A percentile compares a stretch with the other conserved stretches of the same genome.
Conservation (phyloP, 1,139 yeast genomes). For the Zygoascus meyerae region DNA sequence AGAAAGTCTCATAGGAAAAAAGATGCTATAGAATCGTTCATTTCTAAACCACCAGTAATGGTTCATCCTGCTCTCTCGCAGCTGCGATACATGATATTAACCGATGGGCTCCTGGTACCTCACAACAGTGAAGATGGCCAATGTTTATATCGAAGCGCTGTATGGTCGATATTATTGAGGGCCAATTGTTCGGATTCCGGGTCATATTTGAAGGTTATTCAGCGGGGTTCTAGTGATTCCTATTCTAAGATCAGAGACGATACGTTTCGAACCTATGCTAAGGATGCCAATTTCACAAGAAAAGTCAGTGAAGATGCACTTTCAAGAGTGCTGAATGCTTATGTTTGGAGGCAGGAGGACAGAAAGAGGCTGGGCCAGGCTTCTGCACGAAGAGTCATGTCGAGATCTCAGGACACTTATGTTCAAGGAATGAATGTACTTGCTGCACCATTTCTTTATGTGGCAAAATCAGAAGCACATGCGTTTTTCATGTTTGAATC, state of each 20-base stretch:
- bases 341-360: slow-evolving; percentile 46
- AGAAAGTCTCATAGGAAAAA: slow-evolving; percentile 32
- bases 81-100: slow-evolving; percentile 67
- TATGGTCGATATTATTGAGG: slow-evolving; percentile 75
- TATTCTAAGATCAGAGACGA: slow-evolving; percentile 77
- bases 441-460: slow-evolving; percentile 76
- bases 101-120: slow-evolving; percentile 64
- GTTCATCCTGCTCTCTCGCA: slow-evolving; percentile 70
- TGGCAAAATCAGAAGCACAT: slow-evolving; percentile 78
- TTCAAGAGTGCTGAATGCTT: slow-evolving; percentile 64
- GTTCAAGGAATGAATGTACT: slow-evolving; percentile 91
- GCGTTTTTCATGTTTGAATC: slow-evolving; percentile 68
- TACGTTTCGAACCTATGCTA: slow-evolving; percentile 78
- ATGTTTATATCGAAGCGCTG: slow-evolving; percentile 67
- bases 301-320: slow-evolving; percentile 65
- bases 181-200: slow-evolving; percentile 54
- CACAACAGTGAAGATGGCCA: slow-evolving; percentile 26
- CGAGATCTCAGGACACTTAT: slow-evolving; percentile 36
- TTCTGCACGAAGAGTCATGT: slow-evolving; percentile 9
- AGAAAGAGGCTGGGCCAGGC: slow-evolving; percentile 2
- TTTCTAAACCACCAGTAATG: slow-evolving; percentile 56
- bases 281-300: slow-evolving; percentile 60
- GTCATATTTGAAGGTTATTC: slow-evolving; percentile 50
- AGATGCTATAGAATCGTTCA: slow-evolving; percentile 61
- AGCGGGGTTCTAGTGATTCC: slow-evolving; percentile 51